Base-by-base conservation (phyloP, 2,329 filamentous ascomycete genomes). In the Stachybotrys chartarum region DNA sequence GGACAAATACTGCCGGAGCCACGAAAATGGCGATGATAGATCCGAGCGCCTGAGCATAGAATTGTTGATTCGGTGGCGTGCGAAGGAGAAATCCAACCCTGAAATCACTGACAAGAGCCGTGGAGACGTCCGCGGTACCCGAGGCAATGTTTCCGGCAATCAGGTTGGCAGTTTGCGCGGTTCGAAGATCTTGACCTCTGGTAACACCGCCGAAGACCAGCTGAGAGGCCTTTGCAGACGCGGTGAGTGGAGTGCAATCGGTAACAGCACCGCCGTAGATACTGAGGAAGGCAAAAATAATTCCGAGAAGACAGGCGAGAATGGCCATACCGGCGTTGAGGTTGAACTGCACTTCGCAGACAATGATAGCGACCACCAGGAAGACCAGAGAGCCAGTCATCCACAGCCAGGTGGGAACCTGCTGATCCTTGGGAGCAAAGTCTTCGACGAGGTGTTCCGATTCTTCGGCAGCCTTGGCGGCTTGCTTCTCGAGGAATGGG, bases 171-270 rank as follows among this genome's bases (percentile, higher is more conserved):
- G 77, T 74, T 70, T 87, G 85, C 1, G 84, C 82, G 16, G 79
- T 68, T 7, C 70, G 61, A 55, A 80, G 60, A 1, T 69, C 63
- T 68, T 78, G 80, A 59, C 78, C 71, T 56, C 79, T 76, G 42
- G 84, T 87, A 32, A 84, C 83, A 52, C 80, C 85, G 60, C 85
- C 85, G 50, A 86, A 83, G 54, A 88, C 77, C 55, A 88, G 80
- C 72, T 88, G 85, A 1, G 83, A 85, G 5, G 85, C 85, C 70
- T 88, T 88, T 60, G 84, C 79, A 0, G 83, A 83, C 4, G 85
- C 83, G 3, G 85, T 87, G 3, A 88, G 73, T 0, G 85, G 85
- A 0, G 84, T 84, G 61, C 80, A 80, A 61, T 73, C 71, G 1
- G 81, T 84, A 61, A 84, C 81, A 14, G 82, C 82, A 51, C 81